These are phyloP conservation scores for Xerophyta viscosa DNA, from an alignment of 106 monocot species.

Conservation along the genomic window DNA sequence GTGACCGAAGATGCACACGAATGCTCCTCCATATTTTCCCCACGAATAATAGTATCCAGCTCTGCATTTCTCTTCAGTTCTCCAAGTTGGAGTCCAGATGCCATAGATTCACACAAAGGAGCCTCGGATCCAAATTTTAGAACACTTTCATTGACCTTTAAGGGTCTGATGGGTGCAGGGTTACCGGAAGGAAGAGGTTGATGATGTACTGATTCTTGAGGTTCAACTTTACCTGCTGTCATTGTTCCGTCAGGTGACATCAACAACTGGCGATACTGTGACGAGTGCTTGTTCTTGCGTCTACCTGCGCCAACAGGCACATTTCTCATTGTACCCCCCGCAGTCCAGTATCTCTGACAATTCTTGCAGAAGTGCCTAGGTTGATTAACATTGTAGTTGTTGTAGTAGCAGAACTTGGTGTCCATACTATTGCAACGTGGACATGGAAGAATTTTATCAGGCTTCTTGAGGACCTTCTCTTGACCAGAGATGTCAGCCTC, in stretches of 20 bases:
- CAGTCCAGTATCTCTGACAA: conserved; percentile 99
- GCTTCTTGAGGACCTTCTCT: conserved; percentile 80
- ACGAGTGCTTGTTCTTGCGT: conserved; percentile 76
- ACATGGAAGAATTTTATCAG: conserved; percentile 90
- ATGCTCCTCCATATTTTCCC: conserved; percentile 47
- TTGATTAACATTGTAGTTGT: conserved; percentile 94
- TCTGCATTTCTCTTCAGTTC: conserved; percentile 33
- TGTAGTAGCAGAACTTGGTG: conserved; percentile 98
- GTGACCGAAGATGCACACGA: conserved; percentile 42
- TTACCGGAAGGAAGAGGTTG: conserved; percentile 25
- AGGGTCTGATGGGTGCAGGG: conserved; percentile 8
- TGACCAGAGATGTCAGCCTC: conserved; percentile 35
- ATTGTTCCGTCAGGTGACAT: conserved; percentile 26
- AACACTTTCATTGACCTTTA: conserved; percentile 33
- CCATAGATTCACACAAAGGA: conserved; percentile 61
- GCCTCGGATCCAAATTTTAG: conserved; percentile 55
- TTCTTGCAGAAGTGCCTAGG: conserved; percentile 96
- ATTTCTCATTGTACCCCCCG: conserved; percentile 96
- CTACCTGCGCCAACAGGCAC: conserved; percentile 95
- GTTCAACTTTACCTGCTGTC: conserved; percentile 22
- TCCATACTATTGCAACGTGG: conserved; percentile 96
- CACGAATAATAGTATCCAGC: not conserved
- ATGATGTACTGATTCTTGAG: conserved; percentile 21
- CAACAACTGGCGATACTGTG: conserved; percentile 32
- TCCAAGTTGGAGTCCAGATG: conserved; percentile 48